phyloP scores from a whole-genome alignment of 1,284 basidiomycete species.

The Termitomyces sp. region DNA sequence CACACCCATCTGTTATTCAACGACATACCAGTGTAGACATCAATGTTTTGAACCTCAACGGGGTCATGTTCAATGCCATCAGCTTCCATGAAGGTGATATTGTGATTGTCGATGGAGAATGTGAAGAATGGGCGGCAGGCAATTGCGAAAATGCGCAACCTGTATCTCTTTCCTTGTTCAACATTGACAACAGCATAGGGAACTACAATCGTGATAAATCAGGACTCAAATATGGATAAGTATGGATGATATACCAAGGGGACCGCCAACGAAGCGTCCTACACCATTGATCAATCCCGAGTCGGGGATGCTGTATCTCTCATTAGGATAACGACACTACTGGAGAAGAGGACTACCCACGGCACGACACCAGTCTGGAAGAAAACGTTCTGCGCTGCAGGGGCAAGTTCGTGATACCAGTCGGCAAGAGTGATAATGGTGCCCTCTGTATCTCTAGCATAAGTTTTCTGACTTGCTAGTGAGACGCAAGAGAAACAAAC shows the following conservation, averaged over 20 bases:
- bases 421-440: slow-evolving; percentile 27
- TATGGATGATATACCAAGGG: slow-evolving; percentile 13
- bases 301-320: slow-evolving; percentile 20
- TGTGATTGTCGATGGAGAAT: slow-evolving; percentile 44
- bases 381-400: slow-evolving; percentile 14
- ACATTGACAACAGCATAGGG: slow-evolving; percentile 34
- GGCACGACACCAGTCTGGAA: slow-evolving; percentile 24
- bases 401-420: slow-evolving; percentile 22
- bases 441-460: slow-evolving; percentile 8
- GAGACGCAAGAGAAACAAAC: slow-evolving; percentile 21
- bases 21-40: slow-evolving; percentile 27
- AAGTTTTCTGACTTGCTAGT: neutral
- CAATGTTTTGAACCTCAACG: slow-evolving; percentile 29
- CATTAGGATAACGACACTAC: neutral
- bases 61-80: slow-evolving; percentile 35
- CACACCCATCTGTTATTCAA: too few species aligned
- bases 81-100: slow-evolving; percentile 41
- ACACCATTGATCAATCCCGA: slow-evolving; percentile 37
- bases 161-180: slow-evolving; percentile 29
- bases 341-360: slow-evolving; percentile 15
- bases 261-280: slow-evolving; percentile 30
- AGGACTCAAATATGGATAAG: neutral
- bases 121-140: slow-evolving; percentile 34
- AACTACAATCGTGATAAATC: slow-evolving; percentile 9
- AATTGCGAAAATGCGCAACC: slow-evolving; percentile 49